A percentile compares a stretch with the other conserved stretches of the same genome.
These are phyloP conservation scores for Chalara sp. DNA, from an alignment of 2,329 filamentous ascomycete genomes.

Conservation along the genomic window DNA sequence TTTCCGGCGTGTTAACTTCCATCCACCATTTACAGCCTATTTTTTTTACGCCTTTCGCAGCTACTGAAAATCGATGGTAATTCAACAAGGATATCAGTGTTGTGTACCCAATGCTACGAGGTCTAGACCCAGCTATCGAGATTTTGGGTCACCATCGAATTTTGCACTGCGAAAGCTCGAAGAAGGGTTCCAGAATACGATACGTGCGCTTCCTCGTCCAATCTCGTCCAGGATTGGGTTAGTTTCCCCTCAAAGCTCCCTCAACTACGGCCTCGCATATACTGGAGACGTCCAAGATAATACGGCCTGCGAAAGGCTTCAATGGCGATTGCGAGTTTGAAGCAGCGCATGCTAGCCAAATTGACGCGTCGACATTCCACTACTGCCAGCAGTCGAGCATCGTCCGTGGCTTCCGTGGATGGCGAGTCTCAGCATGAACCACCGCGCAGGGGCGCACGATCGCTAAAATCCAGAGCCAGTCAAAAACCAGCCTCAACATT, in stretches of 20 bases:
- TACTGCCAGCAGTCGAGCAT: conserved; percentile 1
- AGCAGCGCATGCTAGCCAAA: conserved; percentile 16
- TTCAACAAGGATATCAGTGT: too few relatives aligned
- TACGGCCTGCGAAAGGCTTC: conserved; percentile 1
- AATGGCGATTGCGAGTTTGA: conserved; percentile 23
- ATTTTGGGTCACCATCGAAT: background rate
- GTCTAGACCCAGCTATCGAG: too few relatives aligned
- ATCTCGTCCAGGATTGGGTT: too few relatives aligned
- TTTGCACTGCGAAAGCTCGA: background rate
- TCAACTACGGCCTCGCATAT: background rate
- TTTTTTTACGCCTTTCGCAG: too few relatives aligned
- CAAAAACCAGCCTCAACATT: conserved; percentile 6
- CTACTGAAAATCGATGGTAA: too few relatives aligned
- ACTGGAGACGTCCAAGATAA: background rate
- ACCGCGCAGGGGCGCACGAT: background rate
- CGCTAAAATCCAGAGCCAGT: background rate
- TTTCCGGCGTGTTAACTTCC: too few relatives aligned
- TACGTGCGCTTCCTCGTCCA: too few relatives aligned
- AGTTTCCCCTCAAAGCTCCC: background rate
- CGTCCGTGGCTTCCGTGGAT: conserved; percentile 12
- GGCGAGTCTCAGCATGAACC: conserved; percentile 4
- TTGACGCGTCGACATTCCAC: conserved; percentile 19
- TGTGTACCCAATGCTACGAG: too few relatives aligned
- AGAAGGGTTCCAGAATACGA: background rate
- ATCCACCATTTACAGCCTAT: too few relatives aligned